Conservation (phyloP, 768 basidiomycete species). For the Boletus pseudopeckii region DNA sequence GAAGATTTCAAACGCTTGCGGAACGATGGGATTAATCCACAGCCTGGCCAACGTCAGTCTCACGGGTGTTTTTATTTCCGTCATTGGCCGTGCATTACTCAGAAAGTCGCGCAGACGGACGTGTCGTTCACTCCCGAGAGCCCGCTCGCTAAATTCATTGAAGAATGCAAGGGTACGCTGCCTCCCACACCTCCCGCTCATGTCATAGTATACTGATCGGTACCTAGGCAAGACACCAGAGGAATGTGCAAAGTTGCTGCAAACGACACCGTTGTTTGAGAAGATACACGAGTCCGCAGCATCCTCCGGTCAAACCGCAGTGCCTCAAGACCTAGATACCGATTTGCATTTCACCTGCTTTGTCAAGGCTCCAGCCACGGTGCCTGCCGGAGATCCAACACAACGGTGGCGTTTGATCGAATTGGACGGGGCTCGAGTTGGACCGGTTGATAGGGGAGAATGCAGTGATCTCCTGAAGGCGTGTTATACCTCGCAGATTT, state of each 20-base stretch:
- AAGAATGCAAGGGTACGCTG: slow-evolving; percentile 52
- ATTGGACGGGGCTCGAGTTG: slow-evolving; percentile 74
- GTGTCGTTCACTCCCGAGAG: slow-evolving; percentile 54
- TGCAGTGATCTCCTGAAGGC: slow-evolving; percentile 59
- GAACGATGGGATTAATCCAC: slow-evolving; percentile 84
- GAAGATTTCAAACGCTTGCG: slow-evolving; percentile 82
- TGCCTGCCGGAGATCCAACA: slow-evolving; percentile 14
- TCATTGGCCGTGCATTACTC: slow-evolving; percentile 2
- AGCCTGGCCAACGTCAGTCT: slow-evolving; percentile 71
- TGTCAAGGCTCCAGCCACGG: slow-evolving; percentile 57
- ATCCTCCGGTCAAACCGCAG: slow-evolving; percentile 61
- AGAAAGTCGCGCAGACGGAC: slow-evolving; percentile 41
- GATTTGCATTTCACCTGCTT: slow-evolving; percentile 89
- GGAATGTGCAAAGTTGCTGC: slow-evolving; percentile 73
- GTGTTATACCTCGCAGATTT: neutral
- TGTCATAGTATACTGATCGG: neutral
- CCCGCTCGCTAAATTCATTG: slow-evolving; percentile 64
- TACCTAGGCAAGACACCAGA: slow-evolving; percentile 59
- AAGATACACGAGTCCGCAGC: slow-evolving; percentile 74
- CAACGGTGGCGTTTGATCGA: slow-evolving; percentile 61
- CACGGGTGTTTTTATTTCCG: slow-evolving; percentile 5
- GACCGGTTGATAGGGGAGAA: slow-evolving; percentile 78
- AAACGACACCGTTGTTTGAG: slow-evolving; percentile 72
- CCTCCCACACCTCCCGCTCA: neutral
- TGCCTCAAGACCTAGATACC: slow-evolving; percentile 63